These are phyloP conservation scores for Russula olivacea DNA, from an alignment of 768 basidiomycete species.

Conservation along the genomic window DNA sequence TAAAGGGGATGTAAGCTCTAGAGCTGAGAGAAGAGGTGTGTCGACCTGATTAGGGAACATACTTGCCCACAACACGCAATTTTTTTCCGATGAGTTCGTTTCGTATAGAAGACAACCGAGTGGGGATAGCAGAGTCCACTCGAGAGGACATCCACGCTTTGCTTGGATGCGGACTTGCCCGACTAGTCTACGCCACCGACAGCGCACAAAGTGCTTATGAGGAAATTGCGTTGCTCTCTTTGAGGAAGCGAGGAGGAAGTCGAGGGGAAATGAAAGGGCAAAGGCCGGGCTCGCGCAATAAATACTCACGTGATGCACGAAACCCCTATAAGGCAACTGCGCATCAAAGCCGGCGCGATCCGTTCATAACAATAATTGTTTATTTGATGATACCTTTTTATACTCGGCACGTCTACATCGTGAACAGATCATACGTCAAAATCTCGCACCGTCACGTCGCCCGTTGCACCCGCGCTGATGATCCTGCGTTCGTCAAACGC, in stretches of 20 bases:
- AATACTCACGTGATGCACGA: not conserved
- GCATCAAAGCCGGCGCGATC: no score
- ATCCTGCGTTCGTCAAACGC: slow-evolving; percentile 74
- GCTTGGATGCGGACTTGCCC: not conserved
- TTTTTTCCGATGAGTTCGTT: slow-evolving; percentile 23
- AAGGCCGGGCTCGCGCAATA: not conserved
- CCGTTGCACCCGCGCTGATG: slow-evolving; percentile 39
- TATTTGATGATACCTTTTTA: no score
- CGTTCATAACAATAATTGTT: no score
- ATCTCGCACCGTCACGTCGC: slow-evolving; percentile 42
- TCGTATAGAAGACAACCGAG: slow-evolving; percentile 19
- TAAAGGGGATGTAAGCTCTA: not conserved
- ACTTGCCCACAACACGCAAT: slow-evolving; percentile 25
- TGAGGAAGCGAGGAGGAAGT: not conserved
- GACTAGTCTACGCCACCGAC: not conserved
- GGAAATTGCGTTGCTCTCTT: not conserved
- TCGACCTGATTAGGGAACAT: slow-evolving; percentile 3
- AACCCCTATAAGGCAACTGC: not conserved
- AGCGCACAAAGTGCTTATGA: not conserved
- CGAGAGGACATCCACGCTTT: slow-evolving; percentile 12
- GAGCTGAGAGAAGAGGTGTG: not conserved
- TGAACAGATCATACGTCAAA: slow-evolving; percentile 46
- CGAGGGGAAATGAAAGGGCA: not conserved
- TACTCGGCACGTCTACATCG: not conserved
- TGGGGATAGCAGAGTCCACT: slow-evolving; percentile 22